Evolutionary conservation across 805 yeast species (phyloP).

Genomic region (Candida endomychidarum): DNA sequence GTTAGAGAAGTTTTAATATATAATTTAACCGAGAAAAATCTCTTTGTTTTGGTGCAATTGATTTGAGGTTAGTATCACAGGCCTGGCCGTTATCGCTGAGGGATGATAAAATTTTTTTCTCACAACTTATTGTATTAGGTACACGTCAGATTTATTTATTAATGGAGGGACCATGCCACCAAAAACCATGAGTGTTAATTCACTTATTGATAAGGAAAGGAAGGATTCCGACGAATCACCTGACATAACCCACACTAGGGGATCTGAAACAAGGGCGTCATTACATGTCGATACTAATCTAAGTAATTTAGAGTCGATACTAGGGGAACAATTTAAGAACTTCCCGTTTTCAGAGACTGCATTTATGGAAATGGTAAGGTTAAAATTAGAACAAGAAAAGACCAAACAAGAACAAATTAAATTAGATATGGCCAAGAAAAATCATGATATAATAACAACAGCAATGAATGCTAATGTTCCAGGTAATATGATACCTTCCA

Average conservation of each 20-base stretch:
- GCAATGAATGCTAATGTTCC: slow-evolving; percentile 68
- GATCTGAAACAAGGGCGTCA: neutral
- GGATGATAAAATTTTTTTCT: slow-evolving; percentile 5
- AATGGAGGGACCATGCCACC: slow-evolving; percentile 8
- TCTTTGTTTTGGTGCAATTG: neutral
- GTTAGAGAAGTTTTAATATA: slow-evolving; percentile 34
- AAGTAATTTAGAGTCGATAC: slow-evolving; percentile 3
- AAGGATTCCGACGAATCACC: slow-evolving; percentile 11
- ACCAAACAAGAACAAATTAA: slow-evolving; percentile 79
- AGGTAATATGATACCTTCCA: slow-evolving; percentile 55
- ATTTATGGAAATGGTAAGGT: slow-evolving; percentile 54
- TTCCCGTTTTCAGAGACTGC: slow-evolving; percentile 63
- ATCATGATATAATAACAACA: slow-evolving; percentile 59
- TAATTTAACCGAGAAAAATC: neutral
- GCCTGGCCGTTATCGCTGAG: slow-evolving; percentile 3
- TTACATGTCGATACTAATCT: neutral
- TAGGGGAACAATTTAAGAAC: slow-evolving; percentile 52
- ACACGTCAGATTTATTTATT: neutral
- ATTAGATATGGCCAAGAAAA: slow-evolving; percentile 59
- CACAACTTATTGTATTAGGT: neutral
- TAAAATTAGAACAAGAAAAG: slow-evolving; percentile 71
- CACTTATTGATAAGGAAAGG: slow-evolving; percentile 33
- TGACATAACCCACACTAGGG: neutral
- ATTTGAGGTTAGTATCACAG: neutral
- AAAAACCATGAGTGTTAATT: slow-evolving; percentile 40